A percentile compares a stretch with the other conserved stretches of the same genome.
phyloP scores from a whole-genome alignment of 176 grass and related monocot genomes.

The Chloris gayana region DNA sequence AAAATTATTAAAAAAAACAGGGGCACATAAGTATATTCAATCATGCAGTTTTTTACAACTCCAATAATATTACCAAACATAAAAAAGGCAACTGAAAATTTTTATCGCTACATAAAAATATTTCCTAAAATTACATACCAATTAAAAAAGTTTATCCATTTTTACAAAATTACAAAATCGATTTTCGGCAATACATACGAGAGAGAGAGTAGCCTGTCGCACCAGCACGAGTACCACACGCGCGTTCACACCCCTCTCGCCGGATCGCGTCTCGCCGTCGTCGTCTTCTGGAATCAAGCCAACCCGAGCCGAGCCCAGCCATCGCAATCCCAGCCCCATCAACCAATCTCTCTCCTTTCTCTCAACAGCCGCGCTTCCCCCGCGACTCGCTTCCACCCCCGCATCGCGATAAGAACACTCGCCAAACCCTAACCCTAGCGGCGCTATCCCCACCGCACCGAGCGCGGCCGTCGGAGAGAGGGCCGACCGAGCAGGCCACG shows the following conservation, averaged over 20 bases:
- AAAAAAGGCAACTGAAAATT: too few species aligned
- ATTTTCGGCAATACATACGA: too few species aligned
- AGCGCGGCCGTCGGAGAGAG: conserved; percentile 8
- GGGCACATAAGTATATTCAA: too few species aligned
- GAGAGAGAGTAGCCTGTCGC: too few species aligned
- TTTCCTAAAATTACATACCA: too few species aligned
- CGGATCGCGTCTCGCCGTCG: conserved; percentile 10
- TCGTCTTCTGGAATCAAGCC: conserved; percentile 29
- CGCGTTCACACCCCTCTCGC: background rate
- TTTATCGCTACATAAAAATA: too few species aligned
- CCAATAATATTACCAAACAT: too few species aligned
- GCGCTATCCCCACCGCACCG: background rate
- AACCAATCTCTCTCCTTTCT: background rate
- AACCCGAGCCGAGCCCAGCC: conserved; percentile 2
- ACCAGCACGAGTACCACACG: background rate
- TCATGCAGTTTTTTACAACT: too few species aligned
- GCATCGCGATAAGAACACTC: conserved; percentile 12
- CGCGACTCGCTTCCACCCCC: background rate
- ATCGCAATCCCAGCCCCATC: background rate
- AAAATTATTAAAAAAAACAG: too few species aligned
- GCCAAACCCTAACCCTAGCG: conserved; percentile 50
- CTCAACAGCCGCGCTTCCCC: conserved; percentile 5
- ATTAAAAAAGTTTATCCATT: too few species aligned
- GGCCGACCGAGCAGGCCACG: conserved; percentile 3
- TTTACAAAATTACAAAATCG: too few species aligned